These are phyloP conservation scores for Lasiosphaeria hispida DNA, from an alignment of 495 filamentous ascomycete species.

Conservation along the genomic window DNA sequence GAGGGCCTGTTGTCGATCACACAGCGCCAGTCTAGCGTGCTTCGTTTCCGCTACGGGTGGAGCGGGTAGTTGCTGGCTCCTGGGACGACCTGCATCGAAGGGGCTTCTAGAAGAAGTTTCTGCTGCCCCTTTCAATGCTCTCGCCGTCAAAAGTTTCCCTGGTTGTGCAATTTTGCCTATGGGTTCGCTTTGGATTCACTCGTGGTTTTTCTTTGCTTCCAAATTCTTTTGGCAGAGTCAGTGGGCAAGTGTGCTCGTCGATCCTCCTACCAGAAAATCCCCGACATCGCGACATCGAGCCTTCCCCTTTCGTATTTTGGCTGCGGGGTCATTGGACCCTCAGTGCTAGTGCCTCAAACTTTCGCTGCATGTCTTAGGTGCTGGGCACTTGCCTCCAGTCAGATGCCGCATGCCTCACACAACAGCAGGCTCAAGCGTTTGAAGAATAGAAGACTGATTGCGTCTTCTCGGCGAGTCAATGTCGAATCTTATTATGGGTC, in stretches of 20 bases:
- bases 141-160: slow-evolving; percentile 13
- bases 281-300: neutral
- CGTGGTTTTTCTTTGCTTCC: too few species aligned
- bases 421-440: too few species aligned
- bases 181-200: neutral
- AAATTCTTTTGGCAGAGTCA: too few species aligned
- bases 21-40: neutral
- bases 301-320: neutral
- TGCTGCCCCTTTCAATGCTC: neutral
- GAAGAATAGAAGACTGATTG: too few species aligned
- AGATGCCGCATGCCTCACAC: too few species aligned
- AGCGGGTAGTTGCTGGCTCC: too few species aligned
- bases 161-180: neutral
- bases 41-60: too few species aligned
- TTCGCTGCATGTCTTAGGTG: neutral
- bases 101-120: neutral
- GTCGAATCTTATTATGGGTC: too few species aligned
- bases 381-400: too few species aligned
- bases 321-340: neutral
- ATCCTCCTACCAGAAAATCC: neutral
- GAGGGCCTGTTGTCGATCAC: slow-evolving; percentile 12
- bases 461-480: too few species aligned
- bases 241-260: too few species aligned
- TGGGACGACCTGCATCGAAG: neutral
- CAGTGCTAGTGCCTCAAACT: neutral